These are phyloP conservation scores for Amylostereum areolatum DNA, from an alignment of 1,284 basidiomycete species.

Conservation along the genomic window DNA sequence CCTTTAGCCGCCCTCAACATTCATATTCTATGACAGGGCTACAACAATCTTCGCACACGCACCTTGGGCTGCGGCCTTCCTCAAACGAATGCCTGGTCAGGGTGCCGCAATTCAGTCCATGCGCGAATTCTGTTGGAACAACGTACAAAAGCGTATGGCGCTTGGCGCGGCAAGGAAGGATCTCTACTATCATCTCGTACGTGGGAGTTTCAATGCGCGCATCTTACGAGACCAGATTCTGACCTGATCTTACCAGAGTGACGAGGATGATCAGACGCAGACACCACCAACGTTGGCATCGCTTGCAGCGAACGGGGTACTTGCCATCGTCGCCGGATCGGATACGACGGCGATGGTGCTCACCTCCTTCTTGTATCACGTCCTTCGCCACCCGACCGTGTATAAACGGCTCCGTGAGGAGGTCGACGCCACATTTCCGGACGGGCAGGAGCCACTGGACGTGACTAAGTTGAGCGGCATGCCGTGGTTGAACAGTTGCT, in stretches of 20 bases:
- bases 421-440: slow-evolving; percentile 23
- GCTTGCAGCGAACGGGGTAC: slow-evolving; percentile 12
- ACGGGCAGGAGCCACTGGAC: slow-evolving; percentile 23
- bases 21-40: not conserved
- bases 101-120: not conserved
- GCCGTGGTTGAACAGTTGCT: slow-evolving; percentile 28
- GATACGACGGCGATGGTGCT: slow-evolving; percentile 34
- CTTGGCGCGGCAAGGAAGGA: slow-evolving; percentile 24
- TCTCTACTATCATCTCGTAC: slow-evolving; percentile 38
- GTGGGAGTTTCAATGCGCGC: not conserved
- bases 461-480: slow-evolving; percentile 21
- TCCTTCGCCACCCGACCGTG: slow-evolving; percentile 25
- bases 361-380: slow-evolving; percentile 27
- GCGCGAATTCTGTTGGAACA: not conserved
- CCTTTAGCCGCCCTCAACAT: no score
- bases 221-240: not conserved
- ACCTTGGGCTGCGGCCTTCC: not conserved
- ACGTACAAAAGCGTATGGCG: slow-evolving; percentile 1
- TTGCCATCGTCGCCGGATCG: slow-evolving; percentile 29
- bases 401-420: slow-evolving; percentile 29
- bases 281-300: slow-evolving; percentile 12
- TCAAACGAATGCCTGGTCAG: not conserved
- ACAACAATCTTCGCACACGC: slow-evolving; percentile 1
- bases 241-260: slow-evolving; percentile 21
- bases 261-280: slow-evolving; percentile 26